These are phyloP conservation scores for Oidiodendron maius DNA, from an alignment of 495 filamentous ascomycete genomes.

Conservation along the genomic window DNA sequence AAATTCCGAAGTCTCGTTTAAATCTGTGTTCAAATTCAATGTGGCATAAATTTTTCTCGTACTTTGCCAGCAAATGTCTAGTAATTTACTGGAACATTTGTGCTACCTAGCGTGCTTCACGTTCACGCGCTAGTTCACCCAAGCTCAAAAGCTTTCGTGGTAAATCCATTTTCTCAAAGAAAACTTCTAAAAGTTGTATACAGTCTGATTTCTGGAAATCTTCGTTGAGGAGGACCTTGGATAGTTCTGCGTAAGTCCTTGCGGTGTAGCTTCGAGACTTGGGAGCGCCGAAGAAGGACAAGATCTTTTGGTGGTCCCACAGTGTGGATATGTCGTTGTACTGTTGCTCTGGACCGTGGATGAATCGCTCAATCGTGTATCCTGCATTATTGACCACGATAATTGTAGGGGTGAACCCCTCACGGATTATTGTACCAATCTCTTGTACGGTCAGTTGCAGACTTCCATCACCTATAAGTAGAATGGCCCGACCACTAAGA, in stretches of 20 bases:
- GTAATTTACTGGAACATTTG: too few relatives aligned
- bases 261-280: neutral
- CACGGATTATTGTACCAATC: neutral
- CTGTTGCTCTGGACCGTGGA: constrained; percentile 35
- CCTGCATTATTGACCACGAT: constrained; percentile 45
- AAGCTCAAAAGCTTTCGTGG: too few relatives aligned
- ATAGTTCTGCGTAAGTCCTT: constrained; percentile 1
- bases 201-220: neutral
- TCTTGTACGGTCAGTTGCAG: constrained; percentile 22
- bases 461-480: constrained; percentile 1
- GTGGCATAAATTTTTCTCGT: too few relatives aligned
- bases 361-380: constrained; percentile 46
- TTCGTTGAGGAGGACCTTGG: neutral
- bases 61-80: too few relatives aligned
- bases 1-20: too few relatives aligned
- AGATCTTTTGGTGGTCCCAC: constrained; percentile 36
- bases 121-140: too few relatives aligned
- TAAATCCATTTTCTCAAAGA: constrained; percentile 4
- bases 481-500: constrained; percentile 18
- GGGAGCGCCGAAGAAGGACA: constrained; percentile 24
- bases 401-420: neutral
- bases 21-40: too few relatives aligned
- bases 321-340: constrained; percentile 37
- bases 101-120: too few relatives aligned
- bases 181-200: constrained; percentile 2